These are phyloP conservation scores for Strobilomyces confusus DNA, from an alignment of 768 basidiomycete genomes.

Conservation along the genomic window DNA sequence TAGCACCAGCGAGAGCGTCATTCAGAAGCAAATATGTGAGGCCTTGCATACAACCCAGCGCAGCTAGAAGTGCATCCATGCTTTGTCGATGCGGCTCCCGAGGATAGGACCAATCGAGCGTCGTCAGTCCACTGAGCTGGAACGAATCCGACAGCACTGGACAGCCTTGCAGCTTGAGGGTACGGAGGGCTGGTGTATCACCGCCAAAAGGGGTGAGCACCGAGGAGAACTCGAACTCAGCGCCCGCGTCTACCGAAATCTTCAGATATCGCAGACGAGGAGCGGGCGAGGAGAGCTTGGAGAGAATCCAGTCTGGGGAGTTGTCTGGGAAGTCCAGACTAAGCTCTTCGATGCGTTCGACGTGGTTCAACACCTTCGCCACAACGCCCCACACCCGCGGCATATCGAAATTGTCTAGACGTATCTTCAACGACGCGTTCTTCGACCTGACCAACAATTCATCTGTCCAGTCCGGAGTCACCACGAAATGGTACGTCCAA, in stretches of 20 bases:
- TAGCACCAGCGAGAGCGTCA: constrained; percentile 23
- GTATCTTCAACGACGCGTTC: too few relatives aligned
- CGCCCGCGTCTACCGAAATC: background rate
- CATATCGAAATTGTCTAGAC: background rate
- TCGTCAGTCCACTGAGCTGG: too few relatives aligned
- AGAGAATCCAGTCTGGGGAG: background rate
- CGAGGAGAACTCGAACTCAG: background rate
- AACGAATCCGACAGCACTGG: background rate
- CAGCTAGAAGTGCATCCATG: constrained; percentile 28
- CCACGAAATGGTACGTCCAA: too few relatives aligned
- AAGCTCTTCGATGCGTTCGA: constrained; percentile 1
- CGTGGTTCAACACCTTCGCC: background rate
- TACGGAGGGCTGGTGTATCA: background rate
- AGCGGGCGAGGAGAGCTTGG: background rate
- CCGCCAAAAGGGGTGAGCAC: background rate
- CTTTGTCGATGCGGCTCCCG: constrained; percentile 22
- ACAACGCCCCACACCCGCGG: background rate
- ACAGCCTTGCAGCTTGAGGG: background rate
- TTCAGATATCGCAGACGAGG: background rate
- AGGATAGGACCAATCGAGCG: constrained; percentile 30
- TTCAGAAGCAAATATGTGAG: constrained; percentile 33
- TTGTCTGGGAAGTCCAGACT: background rate
- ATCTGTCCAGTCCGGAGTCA: constrained; percentile 34
- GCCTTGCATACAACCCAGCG: constrained; percentile 32
- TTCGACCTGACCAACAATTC: constrained; percentile 42